A percentile compares a stretch with the other conserved stretches of the same genome.
phyloP scores from a whole-genome alignment of 306 rosid species.

The Quercus parvula region DNA sequence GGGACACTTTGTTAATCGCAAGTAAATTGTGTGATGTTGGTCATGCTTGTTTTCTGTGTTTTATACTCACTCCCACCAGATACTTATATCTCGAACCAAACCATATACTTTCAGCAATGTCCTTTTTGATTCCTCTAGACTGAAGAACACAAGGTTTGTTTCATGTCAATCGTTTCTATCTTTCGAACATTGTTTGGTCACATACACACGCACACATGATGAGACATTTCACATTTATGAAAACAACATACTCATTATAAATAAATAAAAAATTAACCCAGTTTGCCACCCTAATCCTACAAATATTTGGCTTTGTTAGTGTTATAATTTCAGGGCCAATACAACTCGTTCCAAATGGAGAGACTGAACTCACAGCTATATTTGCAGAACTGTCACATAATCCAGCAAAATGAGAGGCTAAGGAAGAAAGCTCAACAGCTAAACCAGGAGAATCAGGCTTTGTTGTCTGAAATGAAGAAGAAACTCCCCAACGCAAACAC shows the following conservation, averaged over 20 bases:
- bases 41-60: neutral
- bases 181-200: neutral
- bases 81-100: neutral
- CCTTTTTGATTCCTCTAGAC: neutral
- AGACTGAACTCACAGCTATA: conserved; percentile 20
- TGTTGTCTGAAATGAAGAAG: conserved; percentile 32
- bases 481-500: conserved; percentile 14
- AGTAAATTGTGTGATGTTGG: neutral
- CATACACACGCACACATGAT: neutral
- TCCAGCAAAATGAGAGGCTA: conserved; percentile 35
- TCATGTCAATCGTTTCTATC: neutral
- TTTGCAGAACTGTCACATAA: conserved; percentile 32
- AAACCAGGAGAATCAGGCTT: conserved; percentile 32
- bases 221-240: neutral
- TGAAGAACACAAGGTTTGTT: conserved; percentile 10
- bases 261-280: neutral
- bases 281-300: neutral
- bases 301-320: neutral
- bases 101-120: neutral
- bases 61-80: neutral
- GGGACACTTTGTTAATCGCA: neutral
- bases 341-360: conserved; percentile 11
- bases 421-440: conserved; percentile 36
- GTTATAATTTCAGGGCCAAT: conserved; percentile 14
- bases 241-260: neutral